These are phyloP conservation scores for Fraxinus anomala DNA, from an alignment of 257 asterid genomes.

Conservation along the genomic window DNA sequence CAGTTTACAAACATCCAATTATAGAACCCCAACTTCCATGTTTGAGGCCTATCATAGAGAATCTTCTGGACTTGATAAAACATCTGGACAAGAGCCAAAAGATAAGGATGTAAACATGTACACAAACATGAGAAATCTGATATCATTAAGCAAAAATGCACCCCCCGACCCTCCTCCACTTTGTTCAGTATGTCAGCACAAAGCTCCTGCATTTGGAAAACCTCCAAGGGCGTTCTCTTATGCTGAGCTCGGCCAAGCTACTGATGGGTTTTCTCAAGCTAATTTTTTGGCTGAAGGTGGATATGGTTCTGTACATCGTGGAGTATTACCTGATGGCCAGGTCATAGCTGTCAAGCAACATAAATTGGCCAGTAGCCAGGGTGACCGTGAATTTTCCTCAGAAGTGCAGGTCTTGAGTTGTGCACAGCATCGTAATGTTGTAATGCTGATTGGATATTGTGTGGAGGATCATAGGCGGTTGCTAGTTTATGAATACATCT, in stretches of 20 bases:
- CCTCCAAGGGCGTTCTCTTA: conserved; percentile 76
- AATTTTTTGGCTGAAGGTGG: conserved; percentile 95
- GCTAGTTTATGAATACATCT: conserved; percentile 81
- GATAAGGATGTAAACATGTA: conserved; percentile 28
- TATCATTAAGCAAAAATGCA: conserved; percentile 44
- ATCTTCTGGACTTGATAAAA: conserved; percentile 24
- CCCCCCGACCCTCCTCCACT: conserved; percentile 81
- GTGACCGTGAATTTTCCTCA: conserved; percentile 87
- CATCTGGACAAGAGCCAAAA: conserved; percentile 23
- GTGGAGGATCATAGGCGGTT: conserved; percentile 69
- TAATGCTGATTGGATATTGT: conserved; percentile 85
- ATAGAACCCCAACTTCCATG: conserved; percentile 31
- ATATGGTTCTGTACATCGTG: conserved; percentile 86
- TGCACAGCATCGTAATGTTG: conserved; percentile 95
- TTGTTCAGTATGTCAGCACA: conserved; percentile 75
- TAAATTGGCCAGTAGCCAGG: conserved; percentile 74
- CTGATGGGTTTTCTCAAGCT: conserved; percentile 61
- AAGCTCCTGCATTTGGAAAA: conserved; percentile 69
- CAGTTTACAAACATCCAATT: conserved; percentile 33
- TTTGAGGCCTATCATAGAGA: conserved; percentile 26
- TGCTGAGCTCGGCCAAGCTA: conserved; percentile 72
- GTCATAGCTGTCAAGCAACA: conserved; percentile 84
- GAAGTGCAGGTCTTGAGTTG: conserved; percentile 90
- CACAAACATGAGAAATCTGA: conserved; percentile 59
- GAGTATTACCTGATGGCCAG: conserved; percentile 67